phyloP scores from a whole-genome alignment of 148 eudicot genomes.

The Fallopia convolvulus region DNA sequence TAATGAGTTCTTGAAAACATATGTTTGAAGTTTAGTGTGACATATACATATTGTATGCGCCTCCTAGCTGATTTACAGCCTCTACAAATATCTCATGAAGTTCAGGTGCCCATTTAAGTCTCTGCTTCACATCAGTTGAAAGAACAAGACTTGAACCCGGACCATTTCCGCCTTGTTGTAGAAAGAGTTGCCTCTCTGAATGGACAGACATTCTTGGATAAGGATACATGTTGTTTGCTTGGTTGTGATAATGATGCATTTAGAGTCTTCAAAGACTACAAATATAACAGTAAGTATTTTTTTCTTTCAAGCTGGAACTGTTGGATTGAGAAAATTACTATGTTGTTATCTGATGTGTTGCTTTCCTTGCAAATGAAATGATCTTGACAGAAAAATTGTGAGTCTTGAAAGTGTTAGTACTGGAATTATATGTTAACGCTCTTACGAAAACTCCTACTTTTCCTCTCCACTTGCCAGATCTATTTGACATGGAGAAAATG shows the following conservation, averaged over 20 bases:
- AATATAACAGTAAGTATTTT: not conserved
- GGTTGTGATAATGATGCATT: slow-evolving; percentile 59
- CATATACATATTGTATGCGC: slow-evolving; percentile 44
- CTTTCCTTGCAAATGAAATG: slow-evolving; percentile 11
- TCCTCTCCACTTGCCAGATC: slow-evolving; percentile 23
- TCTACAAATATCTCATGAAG: slow-evolving; percentile 53
- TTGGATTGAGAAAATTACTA: not conserved
- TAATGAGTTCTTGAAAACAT: not conserved
- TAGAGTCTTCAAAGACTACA: slow-evolving; percentile 10
- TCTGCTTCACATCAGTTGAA: slow-evolving; percentile 86
- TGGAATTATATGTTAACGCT: slow-evolving; percentile 21
- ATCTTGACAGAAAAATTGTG: not conserved
- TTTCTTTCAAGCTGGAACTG: slow-evolving; percentile 12
- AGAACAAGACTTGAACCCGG: slow-evolving; percentile 69
- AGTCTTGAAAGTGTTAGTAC: slow-evolving; percentile 8
- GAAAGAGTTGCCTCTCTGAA: slow-evolving; percentile 63
- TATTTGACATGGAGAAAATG: slow-evolving; percentile 11
- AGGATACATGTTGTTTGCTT: slow-evolving; percentile 46
- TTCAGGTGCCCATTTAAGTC: slow-evolving; percentile 65
- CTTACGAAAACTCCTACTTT: slow-evolving; percentile 16
- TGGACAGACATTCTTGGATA: slow-evolving; percentile 45
- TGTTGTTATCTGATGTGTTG: slow-evolving; percentile 10
- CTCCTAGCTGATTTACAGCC: slow-evolving; percentile 62
- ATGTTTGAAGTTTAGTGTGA: not conserved
- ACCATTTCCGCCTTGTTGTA: slow-evolving; percentile 66